Percentiles rank a stretch among this genome's conserved stretches.
Conservation (phyloP, 1,284 basidiomycete species). For the Termitomyces sp. region DNA sequence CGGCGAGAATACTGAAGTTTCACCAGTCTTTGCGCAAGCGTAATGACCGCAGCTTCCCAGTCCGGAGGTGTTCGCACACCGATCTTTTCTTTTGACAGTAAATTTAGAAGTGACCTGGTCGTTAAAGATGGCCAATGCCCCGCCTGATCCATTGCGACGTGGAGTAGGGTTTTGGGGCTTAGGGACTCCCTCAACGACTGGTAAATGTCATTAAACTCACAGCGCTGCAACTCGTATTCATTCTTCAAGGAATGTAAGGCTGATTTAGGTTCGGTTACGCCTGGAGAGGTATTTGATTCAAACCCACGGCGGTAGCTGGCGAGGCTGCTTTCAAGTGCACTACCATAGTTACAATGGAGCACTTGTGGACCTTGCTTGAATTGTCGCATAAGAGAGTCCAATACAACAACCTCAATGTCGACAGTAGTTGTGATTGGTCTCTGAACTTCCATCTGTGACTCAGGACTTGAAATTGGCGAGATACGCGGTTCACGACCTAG, state of each 20-base stretch:
- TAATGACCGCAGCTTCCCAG: constrained; percentile 28
- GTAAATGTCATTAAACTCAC: neutral
- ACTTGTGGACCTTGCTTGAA: neutral
- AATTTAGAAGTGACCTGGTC: constrained; percentile 20
- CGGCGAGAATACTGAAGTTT: constrained; percentile 32
- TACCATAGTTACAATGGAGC: neutral
- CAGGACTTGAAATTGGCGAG: no score
- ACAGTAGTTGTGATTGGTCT: neutral
- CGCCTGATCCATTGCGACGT: constrained; percentile 2
- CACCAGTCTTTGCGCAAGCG: constrained; percentile 25
- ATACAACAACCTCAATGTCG: neutral
- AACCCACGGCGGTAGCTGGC: neutral
- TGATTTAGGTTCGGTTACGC: no score
- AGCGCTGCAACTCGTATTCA: neutral
- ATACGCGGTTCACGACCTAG: no score
- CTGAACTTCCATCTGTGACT: neutral
- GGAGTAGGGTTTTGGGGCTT: constrained; percentile 1
- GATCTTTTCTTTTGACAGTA: constrained; percentile 9
- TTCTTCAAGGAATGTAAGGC: neutral
- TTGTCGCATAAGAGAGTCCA: neutral
- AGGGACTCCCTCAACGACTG: neutral
- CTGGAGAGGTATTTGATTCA: no score
- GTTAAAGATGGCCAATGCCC: constrained; percentile 28
- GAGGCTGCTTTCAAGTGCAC: neutral
- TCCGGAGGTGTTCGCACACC: neutral